Evolutionary conservation across 805 yeast genomes (phyloP), one percentile per base, ranked within the genome.

Genomic region (Wickerhamomyces canadensis): DNA sequence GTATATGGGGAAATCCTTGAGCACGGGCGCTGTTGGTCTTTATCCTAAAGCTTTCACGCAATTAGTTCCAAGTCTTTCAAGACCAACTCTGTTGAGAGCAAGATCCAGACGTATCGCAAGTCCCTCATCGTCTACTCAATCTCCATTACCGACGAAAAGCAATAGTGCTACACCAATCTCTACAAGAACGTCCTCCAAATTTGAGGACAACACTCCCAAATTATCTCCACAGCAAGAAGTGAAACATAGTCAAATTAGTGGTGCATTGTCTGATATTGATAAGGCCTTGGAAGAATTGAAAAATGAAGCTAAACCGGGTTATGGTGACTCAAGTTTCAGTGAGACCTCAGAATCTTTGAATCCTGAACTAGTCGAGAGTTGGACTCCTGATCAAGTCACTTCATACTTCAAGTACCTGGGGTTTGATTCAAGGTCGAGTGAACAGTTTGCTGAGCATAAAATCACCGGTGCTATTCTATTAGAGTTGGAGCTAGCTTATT

Each of bases 31-130:
- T 36, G 91, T 86, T 11, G 98, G 98, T 0, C 65, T 91, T 29
- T 93, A 88, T 54, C 98, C 98, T 12, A 84, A 84, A 47, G 78
- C 87, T 4, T 91, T 91, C 59, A 89, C 97, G 2, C 80, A 80
- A 48, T 55, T 73, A 9, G 60, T 64, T 5, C 63, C 60, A 21
- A 50, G 58, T 14, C 55, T 59, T 17, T 45, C 59, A 14, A 60
- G 58, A 38, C 75, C 79, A 1, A 41, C 71, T 1, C 49, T 77
- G 9, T 55, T 74, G 53, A 59, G 80, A 44, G 78, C 85, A 5
- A 65, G 88, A 41, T 76, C 84, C 2, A 71, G 86, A 54, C 62
- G 78, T 44, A 47, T 67, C 19, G 52, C 62, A 11, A 58, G 63
- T 25, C 60, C 66, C 2, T 38, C 49, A 1, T 47, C 50, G 6